A percentile compares a stretch with the other conserved stretches of the same genome.
These are phyloP conservation scores for Stachybotrys chartarum DNA, from an alignment of 2,329 filamentous ascomycete species.

Conservation along the genomic window DNA sequence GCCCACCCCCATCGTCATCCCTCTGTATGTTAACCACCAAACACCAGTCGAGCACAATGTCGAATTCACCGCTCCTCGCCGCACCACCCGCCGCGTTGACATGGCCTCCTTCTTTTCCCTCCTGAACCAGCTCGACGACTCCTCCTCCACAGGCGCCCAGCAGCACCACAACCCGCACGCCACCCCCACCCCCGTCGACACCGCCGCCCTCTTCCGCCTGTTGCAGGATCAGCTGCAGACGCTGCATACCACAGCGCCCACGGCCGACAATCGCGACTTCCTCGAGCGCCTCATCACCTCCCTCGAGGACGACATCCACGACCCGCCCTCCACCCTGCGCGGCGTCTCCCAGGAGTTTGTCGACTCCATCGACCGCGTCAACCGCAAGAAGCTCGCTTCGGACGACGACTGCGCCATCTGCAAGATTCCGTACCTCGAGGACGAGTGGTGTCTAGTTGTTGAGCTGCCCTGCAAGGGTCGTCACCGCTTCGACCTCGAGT, in stretches of 20 bases:
- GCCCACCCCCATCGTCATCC: conserved; percentile 4
- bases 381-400: conserved; percentile 37
- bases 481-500: conserved; percentile 60
- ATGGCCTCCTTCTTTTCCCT: conserved; percentile 58
- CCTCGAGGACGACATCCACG: conserved; percentile 43
- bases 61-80: conserved; percentile 31
- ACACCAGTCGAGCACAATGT: conserved; percentile 57
- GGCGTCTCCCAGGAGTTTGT: conserved; percentile 55
- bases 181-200: conserved; percentile 52
- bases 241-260: conserved; percentile 41
- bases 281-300: conserved; percentile 39
- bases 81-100: conserved; percentile 47
- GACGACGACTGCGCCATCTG: conserved; percentile 57
- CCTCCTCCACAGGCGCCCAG: conserved; percentile 20
- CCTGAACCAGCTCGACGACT: conserved; percentile 43
- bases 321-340: conserved; percentile 42
- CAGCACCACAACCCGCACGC: conserved; percentile 47
- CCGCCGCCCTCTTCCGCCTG: conserved; percentile 49
- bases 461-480: conserved; percentile 53
- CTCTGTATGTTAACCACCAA: conserved; percentile 5
- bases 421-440: conserved; percentile 53
- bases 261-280: conserved; percentile 38
- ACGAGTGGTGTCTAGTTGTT: conserved; percentile 55
- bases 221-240: conserved; percentile 52
- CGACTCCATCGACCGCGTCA: conserved; percentile 52